phyloP scores from a whole-genome alignment of 768 basidiomycete species.

The Rhodosporidiobolus sp. region DNA sequence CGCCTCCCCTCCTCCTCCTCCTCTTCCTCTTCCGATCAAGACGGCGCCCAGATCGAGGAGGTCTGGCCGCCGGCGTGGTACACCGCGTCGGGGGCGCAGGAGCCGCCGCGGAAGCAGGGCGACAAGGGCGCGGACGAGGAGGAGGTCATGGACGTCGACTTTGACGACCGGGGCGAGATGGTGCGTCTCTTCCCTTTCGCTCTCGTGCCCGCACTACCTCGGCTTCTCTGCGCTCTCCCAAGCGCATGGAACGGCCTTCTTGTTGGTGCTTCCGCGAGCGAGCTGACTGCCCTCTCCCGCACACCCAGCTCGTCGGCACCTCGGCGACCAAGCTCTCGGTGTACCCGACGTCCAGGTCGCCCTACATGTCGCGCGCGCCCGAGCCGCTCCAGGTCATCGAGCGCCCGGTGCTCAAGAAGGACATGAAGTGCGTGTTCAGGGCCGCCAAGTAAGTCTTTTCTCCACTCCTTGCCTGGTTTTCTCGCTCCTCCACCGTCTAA shows the following conservation, averaged over 20 bases:
- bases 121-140: conserved; percentile 55
- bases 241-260: no score
- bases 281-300: conserved; percentile 1
- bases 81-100: conserved; percentile 45
- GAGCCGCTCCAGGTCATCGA: conserved; percentile 42
- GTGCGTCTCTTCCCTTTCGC: conserved; percentile 34
- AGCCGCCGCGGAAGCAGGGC: not conserved
- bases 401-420: conserved; percentile 37
- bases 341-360: conserved; percentile 20
- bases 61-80: conserved; percentile 49
- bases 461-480: no score
- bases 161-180: conserved; percentile 64
- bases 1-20: no score
- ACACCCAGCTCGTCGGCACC: conserved; percentile 34
- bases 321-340: conserved; percentile 36
- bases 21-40: no score
- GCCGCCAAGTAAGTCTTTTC: conserved; percentile 34
- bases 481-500: no score
- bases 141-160: conserved; percentile 83
- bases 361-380: not conserved
- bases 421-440: conserved; percentile 39
- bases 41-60: conserved; percentile 54
- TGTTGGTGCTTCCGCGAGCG: no score
- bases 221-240: not conserved
- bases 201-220: not conserved